These are phyloP conservation scores for Candida vartiovaarae DNA, from an alignment of 805 yeast genomes.

Conservation along the genomic window DNA sequence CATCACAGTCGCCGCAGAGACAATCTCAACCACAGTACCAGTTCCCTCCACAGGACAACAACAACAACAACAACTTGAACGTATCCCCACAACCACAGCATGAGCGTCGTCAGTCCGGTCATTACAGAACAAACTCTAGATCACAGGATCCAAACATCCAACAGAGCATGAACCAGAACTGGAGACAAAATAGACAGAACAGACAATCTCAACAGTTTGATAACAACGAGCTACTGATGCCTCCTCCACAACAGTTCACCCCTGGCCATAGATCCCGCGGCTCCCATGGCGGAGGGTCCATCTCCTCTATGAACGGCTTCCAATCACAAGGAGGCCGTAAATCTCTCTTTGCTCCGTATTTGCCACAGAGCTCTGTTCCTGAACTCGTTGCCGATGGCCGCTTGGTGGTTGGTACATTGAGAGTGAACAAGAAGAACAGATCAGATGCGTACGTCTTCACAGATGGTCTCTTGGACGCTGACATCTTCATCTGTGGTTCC, in stretches of 20 bases:
- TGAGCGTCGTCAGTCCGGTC: slow-evolving; percentile 37
- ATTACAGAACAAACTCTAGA: slow-evolving; percentile 32
- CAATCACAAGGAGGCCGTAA: slow-evolving; percentile 44
- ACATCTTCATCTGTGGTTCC: slow-evolving; percentile 95
- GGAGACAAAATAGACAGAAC: slow-evolving; percentile 45
- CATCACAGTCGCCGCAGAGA: slow-evolving; percentile 28
- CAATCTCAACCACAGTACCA: slow-evolving; percentile 40
- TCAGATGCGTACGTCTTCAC: slow-evolving; percentile 98
- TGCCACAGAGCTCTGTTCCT: slow-evolving; percentile 90
- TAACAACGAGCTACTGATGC: slow-evolving; percentile 18
- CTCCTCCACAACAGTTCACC: slow-evolving; percentile 26
- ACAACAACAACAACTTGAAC: slow-evolving; percentile 12
- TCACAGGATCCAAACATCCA: slow-evolving; percentile 11
- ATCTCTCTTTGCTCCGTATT: slow-evolving; percentile 90
- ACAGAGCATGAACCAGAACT: slow-evolving; percentile 43
- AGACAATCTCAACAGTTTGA: slow-evolving; percentile 22
- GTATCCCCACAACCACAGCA: slow-evolving; percentile 12
- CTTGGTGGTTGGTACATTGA: slow-evolving; percentile 82
- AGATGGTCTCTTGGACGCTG: slow-evolving; percentile 92
- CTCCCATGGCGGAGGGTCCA: slow-evolving; percentile 61
- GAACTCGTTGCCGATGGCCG: slow-evolving; percentile 84
- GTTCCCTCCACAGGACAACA: slow-evolving; percentile 47
- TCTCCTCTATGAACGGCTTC: slow-evolving; percentile 23
- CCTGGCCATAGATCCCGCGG: slow-evolving; percentile 79
- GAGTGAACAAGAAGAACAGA: slow-evolving; percentile 94